Conservation (phyloP, 225 moss, liverwort and hornwort species). For the Asterella californica region DNA sequence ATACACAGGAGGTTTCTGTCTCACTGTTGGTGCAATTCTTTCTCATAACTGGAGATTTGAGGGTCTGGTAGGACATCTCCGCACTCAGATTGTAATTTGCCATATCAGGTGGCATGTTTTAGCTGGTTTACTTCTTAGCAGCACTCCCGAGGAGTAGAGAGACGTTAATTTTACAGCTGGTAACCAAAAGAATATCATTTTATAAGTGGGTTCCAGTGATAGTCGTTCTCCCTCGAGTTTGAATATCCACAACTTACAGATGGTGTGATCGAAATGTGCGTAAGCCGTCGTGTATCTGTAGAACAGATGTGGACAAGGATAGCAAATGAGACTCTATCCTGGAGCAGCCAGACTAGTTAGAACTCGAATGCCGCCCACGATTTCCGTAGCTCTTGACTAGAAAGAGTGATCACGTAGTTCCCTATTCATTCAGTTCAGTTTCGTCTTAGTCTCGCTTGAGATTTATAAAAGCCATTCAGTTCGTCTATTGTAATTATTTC, state of each 20-base stretch:
- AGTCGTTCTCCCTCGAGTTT: background rate
- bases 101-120: background rate
- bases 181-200: background rate
- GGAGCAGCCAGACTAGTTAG: constrained; percentile 4
- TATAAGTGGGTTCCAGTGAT: background rate
- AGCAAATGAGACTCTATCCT: background rate
- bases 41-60: background rate
- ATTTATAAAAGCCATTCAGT: background rate
- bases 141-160: background rate
- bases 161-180: background rate
- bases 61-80: constrained; percentile 2
- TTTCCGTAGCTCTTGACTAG: background rate
- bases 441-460: constrained; percentile 5
- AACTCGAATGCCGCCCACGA: background rate
- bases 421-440: background rate
- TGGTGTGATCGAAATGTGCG: background rate
- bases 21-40: constrained; percentile 8
- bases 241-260: constrained; percentile 8
- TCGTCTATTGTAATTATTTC: constrained; percentile 12
- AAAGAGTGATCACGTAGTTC: background rate
- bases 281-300: constrained; percentile 9
- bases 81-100: background rate
- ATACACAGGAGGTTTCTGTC: background rate
- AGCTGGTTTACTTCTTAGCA: background rate
- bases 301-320: background rate